Base-by-base conservation (phyloP, 768 basidiomycete genomes). In the Tricholoma saponaceum region DNA sequence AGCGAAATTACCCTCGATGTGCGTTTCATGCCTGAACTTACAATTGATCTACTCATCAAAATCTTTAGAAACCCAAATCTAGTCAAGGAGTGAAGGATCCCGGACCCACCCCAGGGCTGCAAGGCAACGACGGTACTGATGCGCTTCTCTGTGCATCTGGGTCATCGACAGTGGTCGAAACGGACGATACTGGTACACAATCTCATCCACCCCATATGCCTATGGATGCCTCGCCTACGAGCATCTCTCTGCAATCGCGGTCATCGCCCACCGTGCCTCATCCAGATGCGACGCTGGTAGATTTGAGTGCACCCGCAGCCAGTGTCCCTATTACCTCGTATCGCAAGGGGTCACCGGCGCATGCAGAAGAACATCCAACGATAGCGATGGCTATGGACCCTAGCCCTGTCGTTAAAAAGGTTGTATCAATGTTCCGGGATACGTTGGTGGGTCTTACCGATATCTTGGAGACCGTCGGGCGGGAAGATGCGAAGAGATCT, bases 371-470 rank as follows among this genome's bases (percentile, higher is more conserved):
- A n/a, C 37, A 16, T 49, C 16, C 30, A 20, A 23, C 20, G n/a
- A 49, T 12, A 37, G n/a, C 20, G n/a, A 49, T 12, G 47, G n/a
- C 53, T 8, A 51, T 26, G 35, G 47, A 23, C 18, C 58, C 33
- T 3, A 35, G 39, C 22, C 39, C 53, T 4, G 62, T 65, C 6
- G 51, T 62, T 28, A 58, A 55, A 35, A 61, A 58, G 4, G 62
- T 67, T 55, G 58, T 56, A 51, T 61, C 62, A 1, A 62, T 67
- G 56, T 64, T 67, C 59, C 57, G 63, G 41, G 62, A 64, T 44
- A 66, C 58, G 23, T 30, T 58, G 53, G 32, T 30, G 16, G 47
- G 47, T 2, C 47, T 50, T 28, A 30, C 51, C 23, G 58, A 53
- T 35, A 41, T 67, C 47, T 58, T 62, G 5, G 63, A 67, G 41